phyloP scores from a whole-genome alignment of 176 grass and related monocot species.

The Cenchrus fungigraminus region DNA sequence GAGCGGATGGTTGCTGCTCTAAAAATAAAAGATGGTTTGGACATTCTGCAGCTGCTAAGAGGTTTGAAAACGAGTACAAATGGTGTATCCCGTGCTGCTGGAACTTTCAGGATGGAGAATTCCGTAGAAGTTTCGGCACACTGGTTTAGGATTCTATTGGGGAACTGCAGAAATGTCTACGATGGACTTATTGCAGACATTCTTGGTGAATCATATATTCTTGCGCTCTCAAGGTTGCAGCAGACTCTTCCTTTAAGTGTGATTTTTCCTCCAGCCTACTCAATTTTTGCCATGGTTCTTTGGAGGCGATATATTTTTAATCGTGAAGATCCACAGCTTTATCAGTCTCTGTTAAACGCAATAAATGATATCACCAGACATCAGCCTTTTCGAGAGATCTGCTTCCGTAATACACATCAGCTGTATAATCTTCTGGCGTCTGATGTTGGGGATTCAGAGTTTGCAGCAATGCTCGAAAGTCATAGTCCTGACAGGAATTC shows the following conservation, averaged over 20 bases:
- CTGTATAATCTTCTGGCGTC: constrained; percentile 82
- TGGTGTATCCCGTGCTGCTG: constrained; percentile 69
- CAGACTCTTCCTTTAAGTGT: constrained; percentile 72
- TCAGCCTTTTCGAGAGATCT: constrained; percentile 87
- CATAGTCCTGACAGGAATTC: constrained; percentile 76
- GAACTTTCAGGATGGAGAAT: constrained; percentile 64
- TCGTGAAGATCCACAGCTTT: constrained; percentile 79
- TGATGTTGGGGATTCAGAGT: constrained; percentile 90
- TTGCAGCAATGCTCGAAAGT: constrained; percentile 83
- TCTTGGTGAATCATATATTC: constrained; percentile 82
- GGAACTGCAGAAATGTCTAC: constrained; percentile 83
- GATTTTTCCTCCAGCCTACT: constrained; percentile 82
- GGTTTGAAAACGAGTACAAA: constrained; percentile 74
- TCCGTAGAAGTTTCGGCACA: constrained; percentile 79
- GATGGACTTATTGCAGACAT: constrained; percentile 93
- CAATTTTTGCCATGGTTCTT: constrained; percentile 92
- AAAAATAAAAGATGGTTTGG: constrained; percentile 92
- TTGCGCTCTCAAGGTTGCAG: constrained; percentile 95
- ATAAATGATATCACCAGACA: constrained; percentile 80
- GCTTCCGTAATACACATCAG: constrained; percentile 77
- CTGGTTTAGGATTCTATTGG: constrained; percentile 91
- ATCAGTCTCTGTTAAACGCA: constrained; percentile 65
- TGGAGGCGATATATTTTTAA: constrained; percentile 86
- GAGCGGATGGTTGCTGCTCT: constrained; percentile 82
- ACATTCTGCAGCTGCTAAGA: constrained; percentile 77